Evolutionary conservation across 2,329 filamentous ascomycete genomes (phyloP), one percentile per base, ranked within the genome.

Genomic region (Dactylellina leptospora): DNA sequence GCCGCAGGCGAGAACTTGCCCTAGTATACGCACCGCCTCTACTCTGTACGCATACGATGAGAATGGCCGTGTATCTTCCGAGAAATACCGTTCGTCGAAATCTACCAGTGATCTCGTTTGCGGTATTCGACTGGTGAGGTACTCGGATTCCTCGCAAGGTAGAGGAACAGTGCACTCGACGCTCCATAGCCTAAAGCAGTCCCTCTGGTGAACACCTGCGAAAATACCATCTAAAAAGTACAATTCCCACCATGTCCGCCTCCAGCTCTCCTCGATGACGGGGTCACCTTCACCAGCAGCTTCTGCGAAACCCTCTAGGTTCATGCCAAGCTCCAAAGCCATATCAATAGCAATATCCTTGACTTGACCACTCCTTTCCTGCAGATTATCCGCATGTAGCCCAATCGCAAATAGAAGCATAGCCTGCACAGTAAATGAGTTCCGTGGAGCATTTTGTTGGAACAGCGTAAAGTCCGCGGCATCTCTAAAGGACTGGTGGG

Each of bases 221-320:
- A 96, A 85, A 85, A 96, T 89, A 60, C 89, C 91, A 78, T 96
- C 92, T 11, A 91, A 85, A n/a, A 91, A 85, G 77, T 89, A 93
- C 38, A 91, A 77, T 76, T 86, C 92, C 93, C 93, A 97, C 92
- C 92, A 97, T 0, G 92, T 97, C 68, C 93, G 85, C 16, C 92
- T 86, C 86, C 91, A 89, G 78, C 89, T 91, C 79, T 97, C 93
- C 78, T 93, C 90, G 2, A 93, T 78, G 1, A 92, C 82, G 0
- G 86, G 83, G 69, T 89, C 86, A 3, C 86, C 86, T 25, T 84
- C 82, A 13, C 89, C 88, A 75, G 91, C 83, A 3, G 84, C 80
- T 0, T 83, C 80, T 0, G 91, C 88, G 78, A 87, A 96, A 0
- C 85, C 83, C 50, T 85, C 83, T 8, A 85, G 86, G 77, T 96